These are phyloP conservation scores for Malus hybrid DNA, from an alignment of 331 rosid species.

Conservation along the genomic window DNA sequence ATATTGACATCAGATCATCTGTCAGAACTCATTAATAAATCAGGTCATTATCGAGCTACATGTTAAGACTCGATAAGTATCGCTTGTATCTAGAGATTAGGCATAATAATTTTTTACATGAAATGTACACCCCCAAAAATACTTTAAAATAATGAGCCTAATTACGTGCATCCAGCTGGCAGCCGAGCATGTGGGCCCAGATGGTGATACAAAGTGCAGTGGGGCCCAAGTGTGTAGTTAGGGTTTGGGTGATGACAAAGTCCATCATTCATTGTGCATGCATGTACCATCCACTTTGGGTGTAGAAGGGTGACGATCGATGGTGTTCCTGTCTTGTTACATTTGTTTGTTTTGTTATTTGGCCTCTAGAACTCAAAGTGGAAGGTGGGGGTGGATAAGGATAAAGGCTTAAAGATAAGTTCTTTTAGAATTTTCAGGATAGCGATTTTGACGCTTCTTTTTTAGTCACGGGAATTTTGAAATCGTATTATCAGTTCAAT, in stretches of 20 bases:
- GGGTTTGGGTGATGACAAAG: slow-evolving; percentile 10
- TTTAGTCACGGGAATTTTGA: too few species aligned
- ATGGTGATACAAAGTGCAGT: not conserved
- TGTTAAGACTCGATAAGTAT: too few species aligned
- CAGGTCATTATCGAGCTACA: fast-evolving
- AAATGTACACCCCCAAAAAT: too few species aligned
- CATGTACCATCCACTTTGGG: slow-evolving; percentile 8
- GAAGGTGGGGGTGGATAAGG: not conserved
- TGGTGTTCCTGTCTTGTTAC: not conserved
- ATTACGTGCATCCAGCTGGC: not conserved
- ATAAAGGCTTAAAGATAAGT: too few species aligned
- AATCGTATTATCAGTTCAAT: too few species aligned
- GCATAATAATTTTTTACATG: too few species aligned
- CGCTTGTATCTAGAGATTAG: too few species aligned
- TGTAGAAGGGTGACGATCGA: slow-evolving; percentile 1
- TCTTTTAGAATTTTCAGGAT: too few species aligned
- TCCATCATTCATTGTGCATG: slow-evolving; percentile 19
- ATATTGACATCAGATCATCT: too few species aligned
- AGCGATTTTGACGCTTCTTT: too few species aligned
- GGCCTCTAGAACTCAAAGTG: not conserved
- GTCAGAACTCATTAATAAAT: too few species aligned
- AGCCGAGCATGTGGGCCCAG: not conserved
- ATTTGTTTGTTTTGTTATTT: not conserved
- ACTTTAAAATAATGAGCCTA: too few species aligned
- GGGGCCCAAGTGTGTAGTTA: slow-evolving; percentile 4